phyloP scores from a whole-genome alignment of 768 basidiomycete species.

The Termitomyces sp. region DNA sequence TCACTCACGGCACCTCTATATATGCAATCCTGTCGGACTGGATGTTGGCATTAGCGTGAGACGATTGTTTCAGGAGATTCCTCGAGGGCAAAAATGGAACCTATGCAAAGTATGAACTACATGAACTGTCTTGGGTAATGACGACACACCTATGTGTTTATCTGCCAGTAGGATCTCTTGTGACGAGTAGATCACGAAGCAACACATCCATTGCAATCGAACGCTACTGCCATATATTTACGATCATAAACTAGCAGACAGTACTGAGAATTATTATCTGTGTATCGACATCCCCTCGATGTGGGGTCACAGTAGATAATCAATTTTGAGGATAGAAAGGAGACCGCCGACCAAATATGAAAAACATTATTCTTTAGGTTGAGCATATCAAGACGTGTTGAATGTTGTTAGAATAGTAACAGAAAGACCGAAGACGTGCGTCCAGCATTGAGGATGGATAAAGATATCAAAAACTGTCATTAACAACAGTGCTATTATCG shows the following conservation, averaged over 20 bases:
- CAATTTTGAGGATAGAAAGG: background rate
- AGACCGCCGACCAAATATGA: background rate
- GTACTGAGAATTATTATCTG: constrained; percentile 3
- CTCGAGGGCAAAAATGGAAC: background rate
- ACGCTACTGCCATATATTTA: constrained; percentile 4
- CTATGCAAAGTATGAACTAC: background rate
- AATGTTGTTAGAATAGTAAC: background rate
- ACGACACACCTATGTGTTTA: constrained; percentile 8
- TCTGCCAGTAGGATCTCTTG: background rate
- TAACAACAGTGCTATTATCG: background rate
- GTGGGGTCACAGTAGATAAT: background rate
- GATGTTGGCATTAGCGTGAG: background rate
- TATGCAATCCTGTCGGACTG: background rate
- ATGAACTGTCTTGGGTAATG: background rate
- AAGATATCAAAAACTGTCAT: background rate
- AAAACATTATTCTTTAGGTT: background rate
- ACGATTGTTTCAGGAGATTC: background rate
- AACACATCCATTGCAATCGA: constrained; percentile 5
- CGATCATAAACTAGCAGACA: background rate
- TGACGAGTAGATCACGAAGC: constrained; percentile 2
- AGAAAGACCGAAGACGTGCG: background rate
- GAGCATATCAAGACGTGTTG: background rate
- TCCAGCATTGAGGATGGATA: background rate
- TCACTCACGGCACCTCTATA: background rate
- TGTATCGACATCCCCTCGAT: constrained; percentile 3